phyloP scores from a whole-genome alignment of 1,284 basidiomycete genomes.

The Somion occarium region DNA sequence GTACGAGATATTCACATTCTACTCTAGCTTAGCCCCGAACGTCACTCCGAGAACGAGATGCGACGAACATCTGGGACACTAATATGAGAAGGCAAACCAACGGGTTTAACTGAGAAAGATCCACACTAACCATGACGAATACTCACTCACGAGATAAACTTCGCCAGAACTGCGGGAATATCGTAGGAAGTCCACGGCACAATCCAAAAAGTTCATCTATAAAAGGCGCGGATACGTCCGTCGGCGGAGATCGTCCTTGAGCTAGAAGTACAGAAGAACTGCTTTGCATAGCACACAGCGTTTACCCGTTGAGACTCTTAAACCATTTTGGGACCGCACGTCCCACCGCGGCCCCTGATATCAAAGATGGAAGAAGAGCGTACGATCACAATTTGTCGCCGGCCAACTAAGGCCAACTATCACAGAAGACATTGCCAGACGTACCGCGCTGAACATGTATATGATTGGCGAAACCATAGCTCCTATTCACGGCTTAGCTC shows the following conservation, averaged over 20 bases:
- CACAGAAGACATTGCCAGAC: neutral
- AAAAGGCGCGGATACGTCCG: neutral
- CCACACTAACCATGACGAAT: too few species aligned
- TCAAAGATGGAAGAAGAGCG: neutral
- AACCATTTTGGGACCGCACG: neutral
- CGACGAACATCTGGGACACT: too few species aligned
- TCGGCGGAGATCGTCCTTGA: conserved; percentile 1
- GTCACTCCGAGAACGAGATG: neutral
- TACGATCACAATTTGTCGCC: neutral
- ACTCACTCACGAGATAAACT: neutral
- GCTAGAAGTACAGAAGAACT: neutral
- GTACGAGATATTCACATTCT: too few species aligned
- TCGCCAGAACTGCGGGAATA: conserved; percentile 1
- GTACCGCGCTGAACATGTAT: too few species aligned
- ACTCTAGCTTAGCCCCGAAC: neutral
- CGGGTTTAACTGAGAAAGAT: too few species aligned
- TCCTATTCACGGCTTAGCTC: neutral
- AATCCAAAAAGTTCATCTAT: neutral
- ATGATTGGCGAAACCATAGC: neutral
- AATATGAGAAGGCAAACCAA: too few species aligned
- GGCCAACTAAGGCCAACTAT: neutral
- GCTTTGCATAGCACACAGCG: neutral
- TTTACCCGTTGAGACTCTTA: too few species aligned
- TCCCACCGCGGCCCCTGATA: neutral
- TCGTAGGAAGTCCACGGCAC: neutral